Base-by-base conservation (phyloP, 2,329 filamentous ascomycete species). In the Aspergillus amoenus region DNA sequence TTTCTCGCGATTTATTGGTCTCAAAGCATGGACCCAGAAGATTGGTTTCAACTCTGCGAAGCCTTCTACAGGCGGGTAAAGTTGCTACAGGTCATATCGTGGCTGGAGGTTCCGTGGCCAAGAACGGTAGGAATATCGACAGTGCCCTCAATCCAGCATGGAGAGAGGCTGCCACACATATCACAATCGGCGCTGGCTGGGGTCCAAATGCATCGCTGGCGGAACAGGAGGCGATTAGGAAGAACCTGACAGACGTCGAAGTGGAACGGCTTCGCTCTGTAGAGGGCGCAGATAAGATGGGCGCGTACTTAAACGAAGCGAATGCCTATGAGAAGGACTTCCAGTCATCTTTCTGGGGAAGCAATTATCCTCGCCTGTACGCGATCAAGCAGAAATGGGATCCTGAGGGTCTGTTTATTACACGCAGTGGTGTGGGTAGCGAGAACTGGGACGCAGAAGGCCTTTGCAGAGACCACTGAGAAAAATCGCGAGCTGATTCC, bases 21-120 rank as follows among this genome's bases (percentile, higher is more conserved):
- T 68, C 65, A n/a, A 40, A 58, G n/a, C 55, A 66, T 40, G 61
- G 68, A 7, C 55, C 61, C 0, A 49, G 54, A 30, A 61, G 61
- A 61, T 68, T 80, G 48, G 74, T 71, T 65, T 66, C 76, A 55
- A 71, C 73, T 2, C 71, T 78, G n/a, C 63, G 59, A 30, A 57
- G 32, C 3, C 15, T 61, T n/a, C 44, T 18, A 34, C 59, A 57
- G 54, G 52, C 68, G 13, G 63, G 60, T 17, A 40, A 62, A 15
- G 53, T 59, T 2, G 59, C 73, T 32, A 59, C 60, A 2, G 69
- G 72, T 11, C 68, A 70, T 56, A 55, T 72, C 7, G 70, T 74
- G 12, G 70, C 70, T 4, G 74, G 73, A 9, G 70, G 70, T 3
- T 67, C 75, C 43, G 73, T 74, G 22, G 72, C 77, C 6, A 56